Conservation (phyloP, 345 rosid species). For the Excoecaria cochinchinensis region DNA sequence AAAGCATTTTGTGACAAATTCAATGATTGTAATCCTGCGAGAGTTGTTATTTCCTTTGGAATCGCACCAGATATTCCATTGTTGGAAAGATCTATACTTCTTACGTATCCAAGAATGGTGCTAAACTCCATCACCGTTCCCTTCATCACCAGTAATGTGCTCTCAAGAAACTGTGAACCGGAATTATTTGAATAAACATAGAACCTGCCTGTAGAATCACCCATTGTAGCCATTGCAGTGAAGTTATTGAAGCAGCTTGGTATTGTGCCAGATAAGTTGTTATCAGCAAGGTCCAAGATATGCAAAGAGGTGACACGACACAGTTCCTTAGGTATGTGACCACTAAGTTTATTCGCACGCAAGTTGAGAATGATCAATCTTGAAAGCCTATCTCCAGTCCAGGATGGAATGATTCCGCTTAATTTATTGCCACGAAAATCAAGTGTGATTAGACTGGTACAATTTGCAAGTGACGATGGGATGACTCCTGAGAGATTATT, state of each 20-base stretch:
- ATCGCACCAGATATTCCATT: conserved; percentile 1
- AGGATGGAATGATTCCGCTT: conserved; percentile 3
- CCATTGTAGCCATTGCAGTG: neutral
- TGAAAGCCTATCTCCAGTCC: conserved; percentile 7
- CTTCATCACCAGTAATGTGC: neutral
- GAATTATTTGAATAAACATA: neutral
- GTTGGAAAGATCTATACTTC: neutral
- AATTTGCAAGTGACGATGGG: neutral
- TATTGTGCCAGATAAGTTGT: conserved; percentile 5
- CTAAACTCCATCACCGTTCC: neutral
- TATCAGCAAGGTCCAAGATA: conserved; percentile 12
- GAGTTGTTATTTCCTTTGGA: neutral
- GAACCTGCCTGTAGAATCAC: neutral
- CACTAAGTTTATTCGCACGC: conserved; percentile 4
- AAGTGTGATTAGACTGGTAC: neutral
- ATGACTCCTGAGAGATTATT: conserved; percentile 10
- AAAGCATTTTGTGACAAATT: neutral
- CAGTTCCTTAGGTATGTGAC: neutral
- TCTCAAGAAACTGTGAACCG: neutral
- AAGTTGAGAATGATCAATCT: neutral
- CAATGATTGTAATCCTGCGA: neutral
- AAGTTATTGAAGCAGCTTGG: conserved; percentile 20
- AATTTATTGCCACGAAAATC: conserved; percentile 10
- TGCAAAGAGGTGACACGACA: neutral
- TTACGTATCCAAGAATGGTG: conserved; percentile 10